These are phyloP conservation scores for Chlorella sp. DNA, from an alignment of 139 green algal species.

Conservation along the genomic window DNA sequence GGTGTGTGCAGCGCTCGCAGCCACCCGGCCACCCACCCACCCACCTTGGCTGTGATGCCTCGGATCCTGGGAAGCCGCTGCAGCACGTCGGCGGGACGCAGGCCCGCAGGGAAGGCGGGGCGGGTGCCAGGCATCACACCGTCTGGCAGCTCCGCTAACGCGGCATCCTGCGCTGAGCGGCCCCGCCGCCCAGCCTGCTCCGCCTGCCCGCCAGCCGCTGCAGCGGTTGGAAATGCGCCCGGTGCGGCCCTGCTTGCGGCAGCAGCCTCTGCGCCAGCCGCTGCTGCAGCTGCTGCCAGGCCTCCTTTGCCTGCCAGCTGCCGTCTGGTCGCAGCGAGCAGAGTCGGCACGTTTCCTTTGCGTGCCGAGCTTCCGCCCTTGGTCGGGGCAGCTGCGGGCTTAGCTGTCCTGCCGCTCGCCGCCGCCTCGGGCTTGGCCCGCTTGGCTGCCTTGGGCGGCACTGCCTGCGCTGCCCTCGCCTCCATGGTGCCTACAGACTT, in stretches of 20 bases:
- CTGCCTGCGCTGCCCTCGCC: constrained; percentile 24
- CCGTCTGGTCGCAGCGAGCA: background rate
- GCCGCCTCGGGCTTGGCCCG: background rate
- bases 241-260: no score
- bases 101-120: no score
- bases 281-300: background rate
- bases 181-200: background rate
- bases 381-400: no score
- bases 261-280: no score
- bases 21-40: no score
- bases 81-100: no score
- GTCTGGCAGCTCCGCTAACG: background rate
- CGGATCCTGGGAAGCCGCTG: no score
- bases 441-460: background rate
- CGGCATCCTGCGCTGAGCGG: background rate
- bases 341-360: no score
- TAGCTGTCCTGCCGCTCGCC: background rate
- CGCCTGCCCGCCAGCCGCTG: background rate
- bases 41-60: no score
- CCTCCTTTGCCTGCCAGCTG: background rate
- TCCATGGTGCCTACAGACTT: background rate
- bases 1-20: no score
- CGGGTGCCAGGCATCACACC: background rate
- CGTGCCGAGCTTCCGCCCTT: no score
- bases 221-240: no score